A percentile compares a stretch with the other conserved stretches of the same genome.
These are phyloP conservation scores for Bonnemaisonia californica DNA, from an alignment of 31 red algal species.

Conservation along the genomic window DNA sequence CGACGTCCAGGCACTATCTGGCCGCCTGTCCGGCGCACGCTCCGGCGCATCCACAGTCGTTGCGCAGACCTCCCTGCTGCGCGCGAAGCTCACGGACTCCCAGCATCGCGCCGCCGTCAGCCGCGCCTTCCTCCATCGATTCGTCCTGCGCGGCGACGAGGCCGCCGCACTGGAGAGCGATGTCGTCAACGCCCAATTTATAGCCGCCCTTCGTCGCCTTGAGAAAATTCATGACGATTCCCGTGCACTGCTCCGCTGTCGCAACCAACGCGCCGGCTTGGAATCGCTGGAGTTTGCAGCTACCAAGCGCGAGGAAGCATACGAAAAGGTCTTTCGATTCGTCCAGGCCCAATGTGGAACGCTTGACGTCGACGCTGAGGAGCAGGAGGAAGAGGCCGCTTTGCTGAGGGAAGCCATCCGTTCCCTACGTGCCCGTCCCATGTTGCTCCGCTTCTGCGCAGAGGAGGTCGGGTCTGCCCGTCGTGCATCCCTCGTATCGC, in stretches of 20 bases:
- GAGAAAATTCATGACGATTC: constrained; percentile 75
- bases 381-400: constrained; percentile 64
- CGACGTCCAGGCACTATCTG: constrained; percentile 54
- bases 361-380: constrained; percentile 77
- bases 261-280: constrained; percentile 71
- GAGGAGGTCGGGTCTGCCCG: constrained; percentile 81
- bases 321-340: constrained; percentile 84
- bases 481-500: constrained; percentile 71
- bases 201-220: constrained; percentile 58
- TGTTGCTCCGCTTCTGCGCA: constrained; percentile 64
- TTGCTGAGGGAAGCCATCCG: constrained; percentile 68
- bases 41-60: constrained; percentile 67
- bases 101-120: constrained; percentile 54
- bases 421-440: constrained; percentile 74
- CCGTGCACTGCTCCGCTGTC: constrained; percentile 58
- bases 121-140: constrained; percentile 66
- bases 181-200: constrained; percentile 50
- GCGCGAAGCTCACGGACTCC: constrained; percentile 59
- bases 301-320: constrained; percentile 83
- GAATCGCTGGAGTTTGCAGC: constrained; percentile 86
- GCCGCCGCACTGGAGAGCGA: constrained; percentile 52
- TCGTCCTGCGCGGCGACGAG: constrained; percentile 59
- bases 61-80: constrained; percentile 56
- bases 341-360: constrained; percentile 80
- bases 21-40: constrained; percentile 69